Base-by-base conservation (phyloP, 345 rosid genomes). In the Populus nigra region DNA sequence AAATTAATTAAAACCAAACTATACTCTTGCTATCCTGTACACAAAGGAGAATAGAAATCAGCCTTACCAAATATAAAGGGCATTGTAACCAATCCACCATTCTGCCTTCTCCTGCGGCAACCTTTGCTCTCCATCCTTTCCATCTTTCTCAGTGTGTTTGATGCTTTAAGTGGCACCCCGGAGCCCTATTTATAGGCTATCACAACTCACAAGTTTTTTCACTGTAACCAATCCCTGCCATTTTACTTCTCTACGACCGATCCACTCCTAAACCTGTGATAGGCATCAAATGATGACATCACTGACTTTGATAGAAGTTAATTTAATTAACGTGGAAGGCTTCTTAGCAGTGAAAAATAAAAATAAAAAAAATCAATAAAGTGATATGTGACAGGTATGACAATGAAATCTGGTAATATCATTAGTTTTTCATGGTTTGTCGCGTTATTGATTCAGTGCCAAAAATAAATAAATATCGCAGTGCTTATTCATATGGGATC, bases 71-170 rank as follows among this genome's bases (percentile, higher is more conserved):
- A 82, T 47, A 82, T 78, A 72, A 82, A 78, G 47, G 84, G 84
- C 84, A 82, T 82, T 78, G 84, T 82, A 25, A 78, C 35, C 72
- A 77, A 18, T 31, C 84, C 84, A 55, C 84, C 84, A 45, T 71
- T 70, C 20, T 57, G 68, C 84, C 72, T 77, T 63, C 62, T 73
- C 8, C 33, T 63, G 9, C 13, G 63, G 6, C 35, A 5, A 18
- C 53, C 41, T 45, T 47, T 62, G 65, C 45, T 70, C 65, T 62
- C 74, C 71, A 68, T 79, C 18, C 43, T 62, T 47, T 61, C 66
- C 78, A 36, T 36, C 61, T 74, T 33, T 3, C 36, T 43, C n/a
- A 1, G 33, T 59, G 7, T 53, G 22, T 23, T 55, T 33, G 20
- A 22, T 38, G 53, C 38, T 20, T 39, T 3, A 71, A 8, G 17